phyloP scores from a whole-genome alignment of 1,284 basidiomycete genomes.

The Waitea zeae region DNA sequence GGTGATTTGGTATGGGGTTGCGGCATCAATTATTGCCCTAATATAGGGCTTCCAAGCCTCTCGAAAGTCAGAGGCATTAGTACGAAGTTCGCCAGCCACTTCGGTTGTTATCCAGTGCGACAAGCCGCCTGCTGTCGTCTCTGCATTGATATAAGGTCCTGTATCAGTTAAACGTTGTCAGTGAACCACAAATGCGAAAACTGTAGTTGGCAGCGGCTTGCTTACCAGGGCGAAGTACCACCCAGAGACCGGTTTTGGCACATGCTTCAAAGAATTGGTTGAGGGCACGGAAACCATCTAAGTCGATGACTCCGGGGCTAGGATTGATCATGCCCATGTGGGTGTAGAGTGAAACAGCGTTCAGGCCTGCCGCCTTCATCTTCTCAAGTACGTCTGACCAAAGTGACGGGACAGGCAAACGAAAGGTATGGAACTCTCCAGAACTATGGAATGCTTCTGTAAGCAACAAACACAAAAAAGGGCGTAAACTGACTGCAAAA shows the following conservation, averaged over 20 bases:
- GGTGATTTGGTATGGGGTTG: conserved; percentile 48
- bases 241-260: conserved; percentile 24
- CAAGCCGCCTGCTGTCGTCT: conserved; percentile 67
- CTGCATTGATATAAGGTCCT: conserved; percentile 57
- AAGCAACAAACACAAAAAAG: not conserved
- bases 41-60: conserved; percentile 59
- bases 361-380: conserved; percentile 67
- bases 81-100: conserved; percentile 47
- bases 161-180: too few species aligned
- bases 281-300: conserved; percentile 12
- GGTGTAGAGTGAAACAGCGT: conserved; percentile 55
- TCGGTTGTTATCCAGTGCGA: conserved; percentile 63
- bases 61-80: conserved; percentile 49
- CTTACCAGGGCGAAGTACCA: conserved; percentile 29
- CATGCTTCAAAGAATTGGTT: conserved; percentile 33
- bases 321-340: conserved; percentile 67
- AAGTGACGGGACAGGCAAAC: conserved; percentile 60
- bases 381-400: conserved; percentile 78
- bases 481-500: conserved; percentile 25
- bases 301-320: conserved; percentile 55
- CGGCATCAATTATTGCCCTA: conserved; percentile 39
- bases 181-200: too few species aligned
- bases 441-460: conserved; percentile 16
- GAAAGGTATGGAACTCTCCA: conserved; percentile 74
- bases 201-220: too few species aligned